Conservation (phyloP, 805 yeast genomes). For the Candida sakaeoensis region DNA sequence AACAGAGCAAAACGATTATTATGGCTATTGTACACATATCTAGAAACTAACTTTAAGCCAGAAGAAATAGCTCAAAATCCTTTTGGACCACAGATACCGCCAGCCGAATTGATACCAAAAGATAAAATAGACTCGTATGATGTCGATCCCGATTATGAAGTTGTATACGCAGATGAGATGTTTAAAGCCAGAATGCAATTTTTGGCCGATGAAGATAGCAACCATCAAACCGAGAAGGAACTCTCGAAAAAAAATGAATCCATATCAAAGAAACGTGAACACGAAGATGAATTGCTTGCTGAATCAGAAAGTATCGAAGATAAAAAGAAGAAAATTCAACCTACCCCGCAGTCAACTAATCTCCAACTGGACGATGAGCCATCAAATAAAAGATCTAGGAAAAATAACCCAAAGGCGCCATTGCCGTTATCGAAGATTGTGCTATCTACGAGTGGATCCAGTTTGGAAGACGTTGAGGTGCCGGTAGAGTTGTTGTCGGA, state of each 20-base stretch:
- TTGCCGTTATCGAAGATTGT: conserved; percentile 12
- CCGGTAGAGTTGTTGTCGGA: background rate
- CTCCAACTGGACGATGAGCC: background rate
- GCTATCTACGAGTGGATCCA: too few species aligned
- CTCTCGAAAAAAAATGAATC: conserved; percentile 18
- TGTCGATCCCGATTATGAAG: conserved; percentile 46
- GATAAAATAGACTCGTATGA: conserved; percentile 31
- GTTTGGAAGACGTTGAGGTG: background rate
- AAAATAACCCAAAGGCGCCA: conserved; percentile 12
- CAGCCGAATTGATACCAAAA: conserved; percentile 25
- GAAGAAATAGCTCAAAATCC: conserved; percentile 55
- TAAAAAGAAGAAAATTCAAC: conserved; percentile 4
- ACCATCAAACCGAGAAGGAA: conserved; percentile 20
- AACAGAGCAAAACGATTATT: conserved; percentile 70
- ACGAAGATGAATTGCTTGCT: conserved; percentile 2
- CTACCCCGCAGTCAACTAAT: background rate
- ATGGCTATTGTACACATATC: conserved; percentile 78
- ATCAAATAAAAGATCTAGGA: conserved; percentile 7
- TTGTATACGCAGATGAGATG: conserved; percentile 48
- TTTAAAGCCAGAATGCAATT: conserved; percentile 37
- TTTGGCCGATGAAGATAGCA: conserved; percentile 34
- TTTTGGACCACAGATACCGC: conserved; percentile 48
- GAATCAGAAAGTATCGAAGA: conserved; percentile 5
- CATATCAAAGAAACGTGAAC: conserved; percentile 12
- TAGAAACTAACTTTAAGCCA: conserved; percentile 64